Conservation (phyloP, 2,329 filamentous ascomycete genomes). For the Coniochaeta sp. region DNA sequence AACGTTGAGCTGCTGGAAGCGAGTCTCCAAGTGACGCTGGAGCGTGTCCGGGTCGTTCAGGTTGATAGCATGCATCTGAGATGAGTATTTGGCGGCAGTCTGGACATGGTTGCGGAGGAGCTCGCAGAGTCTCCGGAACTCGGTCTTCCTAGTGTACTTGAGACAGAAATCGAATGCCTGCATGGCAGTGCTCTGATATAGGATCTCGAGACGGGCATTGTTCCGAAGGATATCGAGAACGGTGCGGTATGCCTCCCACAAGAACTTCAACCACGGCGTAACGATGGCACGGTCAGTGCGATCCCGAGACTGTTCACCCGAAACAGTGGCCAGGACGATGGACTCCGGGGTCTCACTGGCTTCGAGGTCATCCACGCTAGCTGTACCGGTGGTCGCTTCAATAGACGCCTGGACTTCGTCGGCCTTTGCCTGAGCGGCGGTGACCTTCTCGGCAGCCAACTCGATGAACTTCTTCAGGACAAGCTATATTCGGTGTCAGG, state of each 20-base stretch:
- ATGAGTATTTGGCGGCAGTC: slow-evolving; percentile 97
- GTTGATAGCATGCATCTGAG: slow-evolving; percentile 99
- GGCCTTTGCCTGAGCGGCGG: slow-evolving; percentile 89
- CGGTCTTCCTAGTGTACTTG: slow-evolving; percentile 97
- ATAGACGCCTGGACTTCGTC: slow-evolving; percentile 87
- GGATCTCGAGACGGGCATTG: slow-evolving; percentile 93
- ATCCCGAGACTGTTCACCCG: slow-evolving; percentile 94
- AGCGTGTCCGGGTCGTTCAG: slow-evolving; percentile 94
- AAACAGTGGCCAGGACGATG: slow-evolving; percentile 94
- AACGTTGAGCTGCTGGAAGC: slow-evolving; percentile 97
- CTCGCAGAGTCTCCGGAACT: slow-evolving; percentile 97
- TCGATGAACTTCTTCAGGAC: slow-evolving; percentile 98
- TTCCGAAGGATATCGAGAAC: slow-evolving; percentile 98
- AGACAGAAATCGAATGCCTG: slow-evolving; percentile 99
- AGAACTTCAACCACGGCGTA: slow-evolving; percentile 97
- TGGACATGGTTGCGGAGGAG: slow-evolving; percentile 97
- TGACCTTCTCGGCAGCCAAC: slow-evolving; percentile 91
- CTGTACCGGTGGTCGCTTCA: slow-evolving; percentile 63
- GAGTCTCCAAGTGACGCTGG: slow-evolving; percentile 93
- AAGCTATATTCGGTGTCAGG: slow-evolving; percentile 39
- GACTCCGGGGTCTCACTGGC: slow-evolving; percentile 97
- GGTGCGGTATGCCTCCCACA: slow-evolving; percentile 98
- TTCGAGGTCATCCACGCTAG: slow-evolving; percentile 89
- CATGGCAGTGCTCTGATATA: slow-evolving; percentile 96
- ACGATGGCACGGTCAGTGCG: slow-evolving; percentile 97